These are phyloP conservation scores for Sindora glabra DNA, from an alignment of 306 rosid species.

Conservation along the genomic window DNA sequence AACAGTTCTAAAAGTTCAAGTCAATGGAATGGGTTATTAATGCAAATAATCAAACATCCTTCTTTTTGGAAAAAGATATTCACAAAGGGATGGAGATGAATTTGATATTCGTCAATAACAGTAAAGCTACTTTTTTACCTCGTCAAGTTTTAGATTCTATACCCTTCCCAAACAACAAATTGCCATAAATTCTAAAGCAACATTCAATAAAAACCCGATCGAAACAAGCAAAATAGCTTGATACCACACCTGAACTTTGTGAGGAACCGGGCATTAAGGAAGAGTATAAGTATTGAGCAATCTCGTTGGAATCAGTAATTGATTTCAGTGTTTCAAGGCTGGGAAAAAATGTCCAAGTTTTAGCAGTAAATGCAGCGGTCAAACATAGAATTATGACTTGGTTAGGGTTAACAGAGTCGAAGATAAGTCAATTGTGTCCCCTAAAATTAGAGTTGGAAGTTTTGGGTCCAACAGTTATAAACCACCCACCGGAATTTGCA, in stretches of 20 bases:
- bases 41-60: no score
- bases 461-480: no score
- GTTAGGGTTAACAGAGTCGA: constrained; percentile 17
- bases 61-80: neutral
- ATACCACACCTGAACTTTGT: constrained; percentile 27
- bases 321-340: constrained; percentile 37
- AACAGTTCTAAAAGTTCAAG: no score
- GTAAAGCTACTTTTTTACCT: neutral
- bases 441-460: no score
- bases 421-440: constrained; percentile 30
- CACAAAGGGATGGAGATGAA: neutral
- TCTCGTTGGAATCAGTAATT: constrained; percentile 20
- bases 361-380: constrained; percentile 25
- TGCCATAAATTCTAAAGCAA: constrained; percentile 20
- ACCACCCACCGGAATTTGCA: no score
- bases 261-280: neutral
- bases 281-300: neutral
- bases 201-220: constrained; percentile 26
- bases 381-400: constrained; percentile 21
- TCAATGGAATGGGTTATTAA: no score
- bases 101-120: neutral
- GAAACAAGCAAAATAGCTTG: constrained; percentile 15
- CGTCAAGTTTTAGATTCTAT: constrained; percentile 20
- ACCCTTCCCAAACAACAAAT: constrained; percentile 33
- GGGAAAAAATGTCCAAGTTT: constrained; percentile 15